These are phyloP conservation scores for Microsporum audouinii DNA, from an alignment of 2,329 filamentous ascomycete species.

Conservation along the genomic window DNA sequence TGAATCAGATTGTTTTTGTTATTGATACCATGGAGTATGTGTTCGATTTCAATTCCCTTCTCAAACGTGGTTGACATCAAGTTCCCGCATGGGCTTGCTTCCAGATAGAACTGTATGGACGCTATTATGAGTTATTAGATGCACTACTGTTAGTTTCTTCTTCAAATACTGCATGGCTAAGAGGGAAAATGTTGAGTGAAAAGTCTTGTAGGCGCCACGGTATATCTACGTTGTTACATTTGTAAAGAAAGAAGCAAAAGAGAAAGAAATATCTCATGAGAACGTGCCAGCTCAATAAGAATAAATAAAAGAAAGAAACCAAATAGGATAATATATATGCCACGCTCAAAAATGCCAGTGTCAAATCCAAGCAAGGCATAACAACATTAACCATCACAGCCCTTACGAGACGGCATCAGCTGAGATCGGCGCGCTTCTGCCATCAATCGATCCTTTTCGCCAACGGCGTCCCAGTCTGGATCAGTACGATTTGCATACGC, in stretches of 20 bases:
- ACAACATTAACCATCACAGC: background rate
- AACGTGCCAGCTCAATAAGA: background rate
- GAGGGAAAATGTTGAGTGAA: background rate
- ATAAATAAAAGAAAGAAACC: background rate
- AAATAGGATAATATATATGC: background rate
- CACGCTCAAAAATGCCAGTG: background rate
- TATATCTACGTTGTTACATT: background rate
- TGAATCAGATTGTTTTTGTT: background rate
- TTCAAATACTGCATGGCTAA: background rate
- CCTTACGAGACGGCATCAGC: background rate
- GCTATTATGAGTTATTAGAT: background rate
- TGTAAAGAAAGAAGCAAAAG: background rate
- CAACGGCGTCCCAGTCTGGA: constrained; percentile 10
- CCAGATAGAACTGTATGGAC: background rate
- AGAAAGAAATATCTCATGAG: background rate
- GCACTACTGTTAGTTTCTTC: background rate
- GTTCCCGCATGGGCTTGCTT: background rate
- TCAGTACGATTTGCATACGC: constrained; percentile 14
- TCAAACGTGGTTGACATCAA: background rate
- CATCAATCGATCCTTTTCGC: constrained; percentile 7
- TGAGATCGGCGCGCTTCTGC: constrained; percentile 1
- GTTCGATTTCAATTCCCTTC: background rate
- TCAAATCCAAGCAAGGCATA: background rate
- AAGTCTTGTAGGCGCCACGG: background rate
- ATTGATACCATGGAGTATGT: background rate